Percentiles rank a stretch among this genome's conserved stretches.
These are phyloP conservation scores for Xylaria hypoxylon DNA, from an alignment of 2,329 filamentous ascomycete species.

Conservation along the genomic window DNA sequence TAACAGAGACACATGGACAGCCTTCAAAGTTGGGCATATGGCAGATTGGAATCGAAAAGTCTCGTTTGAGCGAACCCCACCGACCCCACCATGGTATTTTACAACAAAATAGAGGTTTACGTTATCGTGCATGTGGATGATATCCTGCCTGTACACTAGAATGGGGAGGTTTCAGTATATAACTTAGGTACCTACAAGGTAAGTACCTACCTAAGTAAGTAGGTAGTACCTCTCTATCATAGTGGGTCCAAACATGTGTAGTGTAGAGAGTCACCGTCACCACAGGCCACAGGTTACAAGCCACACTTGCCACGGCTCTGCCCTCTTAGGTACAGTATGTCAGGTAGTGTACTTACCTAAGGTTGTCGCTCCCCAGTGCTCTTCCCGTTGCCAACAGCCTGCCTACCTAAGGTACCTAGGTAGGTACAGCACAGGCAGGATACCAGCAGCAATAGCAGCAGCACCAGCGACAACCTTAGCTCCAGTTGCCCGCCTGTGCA, in stretches of 20 bases:
- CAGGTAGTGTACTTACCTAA: too few species aligned
- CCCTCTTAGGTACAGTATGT: too few species aligned
- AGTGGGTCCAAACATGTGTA: background rate
- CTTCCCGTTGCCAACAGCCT: background rate
- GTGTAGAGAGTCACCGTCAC: background rate
- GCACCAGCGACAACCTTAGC: too few species aligned
- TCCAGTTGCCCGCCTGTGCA: conserved; percentile 14
- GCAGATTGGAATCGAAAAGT: background rate
- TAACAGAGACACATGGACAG: background rate
- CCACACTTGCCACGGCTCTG: background rate
- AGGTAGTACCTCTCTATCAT: too few species aligned
- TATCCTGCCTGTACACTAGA: too few species aligned
- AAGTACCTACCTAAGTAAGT: background rate
- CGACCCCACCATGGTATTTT: conserved; percentile 69
- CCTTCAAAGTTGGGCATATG: background rate
- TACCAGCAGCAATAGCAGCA: too few species aligned
- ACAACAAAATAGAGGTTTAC: background rate
- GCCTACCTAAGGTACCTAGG: too few species aligned
- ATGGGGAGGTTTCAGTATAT: background rate
- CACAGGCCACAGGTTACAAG: conserved; percentile 7
- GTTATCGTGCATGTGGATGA: conserved; percentile 5
- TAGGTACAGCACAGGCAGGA: too few species aligned
- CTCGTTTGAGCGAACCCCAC: conserved; percentile 11
- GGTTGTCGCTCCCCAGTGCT: too few species aligned
- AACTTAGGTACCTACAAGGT: too few species aligned